Conservation (phyloP, 164 flowering plant genomes). For the Santalum album region DNA sequence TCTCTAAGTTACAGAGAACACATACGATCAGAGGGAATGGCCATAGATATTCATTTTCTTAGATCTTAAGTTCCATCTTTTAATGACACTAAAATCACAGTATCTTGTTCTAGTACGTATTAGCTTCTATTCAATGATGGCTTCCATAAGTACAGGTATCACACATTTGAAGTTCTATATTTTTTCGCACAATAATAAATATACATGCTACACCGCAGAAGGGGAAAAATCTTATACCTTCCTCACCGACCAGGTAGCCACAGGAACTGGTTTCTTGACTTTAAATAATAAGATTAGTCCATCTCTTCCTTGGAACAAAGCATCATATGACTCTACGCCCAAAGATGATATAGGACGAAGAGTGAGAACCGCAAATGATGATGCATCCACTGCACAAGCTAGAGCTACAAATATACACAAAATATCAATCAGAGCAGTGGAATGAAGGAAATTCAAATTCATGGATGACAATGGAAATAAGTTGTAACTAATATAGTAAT, state of each 20-base stretch:
- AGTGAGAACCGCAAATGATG: constrained; percentile 68
- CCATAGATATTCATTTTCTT: no score
- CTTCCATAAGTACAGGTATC: no score
- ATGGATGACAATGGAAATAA: neutral
- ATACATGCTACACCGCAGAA: no score
- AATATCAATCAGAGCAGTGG: neutral
- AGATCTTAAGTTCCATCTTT: no score
- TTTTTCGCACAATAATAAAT: no score
- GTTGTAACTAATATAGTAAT: neutral
- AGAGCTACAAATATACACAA: constrained; percentile 46
- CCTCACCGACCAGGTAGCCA: constrained; percentile 61
- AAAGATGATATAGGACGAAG: constrained; percentile 34
- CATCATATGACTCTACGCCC: constrained; percentile 15
- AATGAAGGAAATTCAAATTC: neutral
- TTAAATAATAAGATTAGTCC: constrained; percentile 68
- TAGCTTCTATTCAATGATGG: no score
- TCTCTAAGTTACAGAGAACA: no score
- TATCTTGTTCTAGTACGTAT: no score
- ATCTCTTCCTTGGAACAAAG: constrained; percentile 25
- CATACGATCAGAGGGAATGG: no score
- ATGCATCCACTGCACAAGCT: constrained; percentile 34
- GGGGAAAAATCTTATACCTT: constrained; percentile 38
- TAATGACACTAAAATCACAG: no score
- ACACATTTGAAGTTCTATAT: no score
- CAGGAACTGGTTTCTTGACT: constrained; percentile 53